Evolutionary conservation across 2,329 filamentous ascomycete genomes (phyloP).

Genomic region (Anthostomella pinea): DNA sequence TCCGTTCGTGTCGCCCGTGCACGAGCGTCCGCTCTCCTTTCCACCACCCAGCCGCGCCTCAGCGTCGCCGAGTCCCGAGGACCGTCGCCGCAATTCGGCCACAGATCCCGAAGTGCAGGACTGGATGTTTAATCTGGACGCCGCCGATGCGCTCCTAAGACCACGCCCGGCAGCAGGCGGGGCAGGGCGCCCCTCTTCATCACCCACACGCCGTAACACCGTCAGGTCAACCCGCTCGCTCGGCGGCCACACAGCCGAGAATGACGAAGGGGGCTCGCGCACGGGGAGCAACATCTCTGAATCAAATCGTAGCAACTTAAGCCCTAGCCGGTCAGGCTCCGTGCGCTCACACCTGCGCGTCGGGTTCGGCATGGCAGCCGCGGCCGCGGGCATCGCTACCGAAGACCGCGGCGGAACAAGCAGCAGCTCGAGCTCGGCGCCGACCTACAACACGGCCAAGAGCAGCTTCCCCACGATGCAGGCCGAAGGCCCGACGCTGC

Average conservation of each 20-base stretch:
- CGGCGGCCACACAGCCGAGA: constrained; percentile 33
- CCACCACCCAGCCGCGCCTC: constrained; percentile 34
- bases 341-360: constrained; percentile 35
- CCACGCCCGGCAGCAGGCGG: constrained; percentile 25
- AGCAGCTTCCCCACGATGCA: constrained; percentile 51
- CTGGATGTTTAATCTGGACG: constrained; percentile 57
- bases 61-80: constrained; percentile 42
- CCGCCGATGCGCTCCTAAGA: constrained; percentile 50
- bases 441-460: constrained; percentile 51
- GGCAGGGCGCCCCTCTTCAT: constrained; percentile 12
- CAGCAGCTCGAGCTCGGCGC: constrained; percentile 33
- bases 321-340: constrained; percentile 36
- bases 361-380: constrained; percentile 33
- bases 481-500: constrained; percentile 49
- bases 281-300: constrained; percentile 59
- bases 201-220: constrained; percentile 14
- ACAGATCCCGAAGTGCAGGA: constrained; percentile 54
- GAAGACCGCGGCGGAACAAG: constrained; percentile 35
- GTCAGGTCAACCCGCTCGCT: constrained; percentile 22
- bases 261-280: constrained; percentile 46
- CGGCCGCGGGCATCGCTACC: constrained; percentile 19
- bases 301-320: constrained; percentile 45
- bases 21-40: constrained; percentile 24
- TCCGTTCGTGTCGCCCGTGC: constrained; percentile 49
- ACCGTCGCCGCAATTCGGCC: constrained; percentile 23